phyloP scores from a whole-genome alignment of 106 monocot species.

The Allium cepa region DNA sequence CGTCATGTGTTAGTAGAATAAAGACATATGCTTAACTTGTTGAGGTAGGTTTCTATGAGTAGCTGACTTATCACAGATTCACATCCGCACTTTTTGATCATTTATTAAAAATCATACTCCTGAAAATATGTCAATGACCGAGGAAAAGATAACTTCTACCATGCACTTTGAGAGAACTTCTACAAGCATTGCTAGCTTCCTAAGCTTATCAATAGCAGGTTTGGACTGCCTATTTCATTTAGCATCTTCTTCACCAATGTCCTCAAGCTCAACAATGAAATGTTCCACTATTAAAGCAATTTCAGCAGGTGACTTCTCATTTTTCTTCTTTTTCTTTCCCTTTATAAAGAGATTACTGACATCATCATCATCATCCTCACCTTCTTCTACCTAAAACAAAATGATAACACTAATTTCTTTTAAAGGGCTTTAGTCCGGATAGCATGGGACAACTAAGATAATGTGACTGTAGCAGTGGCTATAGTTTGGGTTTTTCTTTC shows the following conservation, averaged over 20 bases:
- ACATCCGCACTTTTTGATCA: too few relatives aligned
- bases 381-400: constrained; percentile 73
- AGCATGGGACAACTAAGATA: not conserved
- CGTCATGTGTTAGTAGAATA: too few relatives aligned
- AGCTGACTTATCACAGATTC: too few relatives aligned
- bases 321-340: constrained; percentile 92
- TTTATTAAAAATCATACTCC: too few relatives aligned
- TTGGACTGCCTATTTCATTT: constrained; percentile 81
- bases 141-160: too few relatives aligned
- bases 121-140: too few relatives aligned
- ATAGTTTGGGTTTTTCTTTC: too few relatives aligned
- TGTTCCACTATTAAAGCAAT: constrained; percentile 71
- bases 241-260: constrained; percentile 92
- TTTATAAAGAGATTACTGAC: constrained; percentile 62
- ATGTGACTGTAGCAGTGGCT: not conserved
- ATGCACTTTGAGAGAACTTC: constrained; percentile 92
- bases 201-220: constrained; percentile 89
- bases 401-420: not conserved
- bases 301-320: constrained; percentile 77
- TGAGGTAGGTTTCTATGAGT: too few relatives aligned
- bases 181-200: constrained; percentile 75
- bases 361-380: constrained; percentile 74
- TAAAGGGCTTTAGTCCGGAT: too few relatives aligned
- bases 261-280: constrained; percentile 94
- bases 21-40: too few relatives aligned